Percentiles rank a stretch among this genome's conserved stretches.
These are phyloP conservation scores for Arbutus unedo DNA, from an alignment of 148 eudicot genomes.

Conservation along the genomic window DNA sequence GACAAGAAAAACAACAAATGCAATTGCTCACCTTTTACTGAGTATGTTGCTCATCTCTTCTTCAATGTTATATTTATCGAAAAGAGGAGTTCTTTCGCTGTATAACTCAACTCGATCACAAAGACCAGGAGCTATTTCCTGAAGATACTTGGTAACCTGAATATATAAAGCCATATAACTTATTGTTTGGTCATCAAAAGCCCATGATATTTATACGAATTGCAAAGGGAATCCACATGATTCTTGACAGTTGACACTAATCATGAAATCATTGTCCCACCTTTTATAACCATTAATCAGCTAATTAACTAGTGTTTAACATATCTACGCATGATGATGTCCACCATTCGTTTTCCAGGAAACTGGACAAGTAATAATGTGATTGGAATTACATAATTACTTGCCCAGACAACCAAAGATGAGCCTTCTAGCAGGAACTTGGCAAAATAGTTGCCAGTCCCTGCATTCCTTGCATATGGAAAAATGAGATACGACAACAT, in stretches of 20 bases:
- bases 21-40: constrained; percentile 67
- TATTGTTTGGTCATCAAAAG: constrained; percentile 3
- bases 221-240: background rate
- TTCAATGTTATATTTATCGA: constrained; percentile 80
- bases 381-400: background rate
- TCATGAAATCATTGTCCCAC: background rate
- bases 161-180: constrained; percentile 13
- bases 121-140: constrained; percentile 84
- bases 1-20: background rate
- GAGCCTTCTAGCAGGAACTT: background rate
- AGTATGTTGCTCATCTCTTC: constrained; percentile 87
- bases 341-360: background rate
- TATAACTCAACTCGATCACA: constrained; percentile 85
- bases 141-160: constrained; percentile 95
- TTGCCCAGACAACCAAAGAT: background rate
- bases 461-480: background rate
- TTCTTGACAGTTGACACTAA: constrained; percentile 2
- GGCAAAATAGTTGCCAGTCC: background rate
- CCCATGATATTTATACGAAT: background rate
- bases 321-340: background rate
- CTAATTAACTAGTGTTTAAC: background rate
- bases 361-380: background rate
- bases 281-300: background rate
- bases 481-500: background rate
- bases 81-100: constrained; percentile 68